Evolutionary conservation across 306 rosid species (phyloP).

Genomic region (Senna siamea): DNA sequence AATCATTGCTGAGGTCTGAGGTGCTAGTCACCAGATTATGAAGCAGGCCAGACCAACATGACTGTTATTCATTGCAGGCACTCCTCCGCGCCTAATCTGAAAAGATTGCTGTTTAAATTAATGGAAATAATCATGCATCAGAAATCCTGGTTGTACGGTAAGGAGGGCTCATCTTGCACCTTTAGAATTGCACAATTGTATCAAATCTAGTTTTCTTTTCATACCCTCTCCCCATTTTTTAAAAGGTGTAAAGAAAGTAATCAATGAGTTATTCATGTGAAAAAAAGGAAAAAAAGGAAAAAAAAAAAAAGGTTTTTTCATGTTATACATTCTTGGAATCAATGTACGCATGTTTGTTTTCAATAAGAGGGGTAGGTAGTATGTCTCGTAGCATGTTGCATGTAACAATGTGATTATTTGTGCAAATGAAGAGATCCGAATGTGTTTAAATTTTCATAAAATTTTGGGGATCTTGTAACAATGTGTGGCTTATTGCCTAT

Average conservation of each 20-base stretch:
- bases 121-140: background rate
- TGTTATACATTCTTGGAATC: background rate
- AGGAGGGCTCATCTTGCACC: background rate
- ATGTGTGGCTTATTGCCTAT: background rate
- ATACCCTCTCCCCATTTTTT: background rate
- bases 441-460: too few species aligned
- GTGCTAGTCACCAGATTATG: background rate
- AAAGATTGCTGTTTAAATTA: background rate
- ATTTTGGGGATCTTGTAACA: too few species aligned
- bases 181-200: background rate
- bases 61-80: slow-evolving; percentile 7
- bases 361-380: slow-evolving; percentile 12
- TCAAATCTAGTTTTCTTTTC: background rate
- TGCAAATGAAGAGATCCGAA: too few species aligned
- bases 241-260: background rate
- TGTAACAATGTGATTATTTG: too few species aligned
- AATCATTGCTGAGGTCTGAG: background rate
- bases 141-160: background rate
- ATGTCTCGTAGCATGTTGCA: background rate
- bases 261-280: background rate
- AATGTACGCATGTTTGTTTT: background rate
- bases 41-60: background rate
- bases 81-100: background rate
- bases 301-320: background rate
- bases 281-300: too few species aligned